Evolutionary conservation across 169 alveolate species (phyloP).

Genomic region (Amoebophrya sp.): DNA sequence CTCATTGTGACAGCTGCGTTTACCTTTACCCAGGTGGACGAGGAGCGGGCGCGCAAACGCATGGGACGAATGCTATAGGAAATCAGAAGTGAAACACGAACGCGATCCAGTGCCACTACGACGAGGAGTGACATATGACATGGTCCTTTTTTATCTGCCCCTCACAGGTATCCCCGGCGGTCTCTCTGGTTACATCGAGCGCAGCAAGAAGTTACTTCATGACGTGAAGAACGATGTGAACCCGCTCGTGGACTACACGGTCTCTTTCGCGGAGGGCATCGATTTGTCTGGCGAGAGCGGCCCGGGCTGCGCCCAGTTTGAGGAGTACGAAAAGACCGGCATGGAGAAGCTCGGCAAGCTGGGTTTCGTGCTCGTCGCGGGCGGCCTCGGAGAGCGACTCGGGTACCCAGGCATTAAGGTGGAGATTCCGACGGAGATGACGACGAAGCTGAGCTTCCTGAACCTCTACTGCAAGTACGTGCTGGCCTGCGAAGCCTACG

Average conservation of each 20-base stretch:
- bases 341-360: conserved; percentile 35
- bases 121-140: too few relatives aligned
- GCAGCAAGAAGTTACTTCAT: conserved; percentile 29
- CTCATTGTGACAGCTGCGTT: too few relatives aligned
- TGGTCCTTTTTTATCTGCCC: background rate
- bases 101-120: too few relatives aligned
- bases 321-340: conserved; percentile 22
- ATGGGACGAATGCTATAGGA: too few relatives aligned
- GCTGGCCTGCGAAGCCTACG: conserved; percentile 28
- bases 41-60: too few relatives aligned
- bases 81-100: too few relatives aligned
- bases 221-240: conserved; percentile 64
- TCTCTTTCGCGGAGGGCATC: background rate
- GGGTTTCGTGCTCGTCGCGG: conserved; percentile 86
- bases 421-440: conserved; percentile 47
- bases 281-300: background rate
- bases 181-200: background rate
- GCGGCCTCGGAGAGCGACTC: conserved; percentile 87
- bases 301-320: background rate
- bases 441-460: conserved; percentile 50
- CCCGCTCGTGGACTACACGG: conserved; percentile 59
- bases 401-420: conserved; percentile 78
- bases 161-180: conserved; percentile 23
- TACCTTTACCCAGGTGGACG: too few relatives aligned
- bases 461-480: conserved; percentile 59